Conservation (phyloP, 169 alveolate species). For the Perkinsus olseni region DNA sequence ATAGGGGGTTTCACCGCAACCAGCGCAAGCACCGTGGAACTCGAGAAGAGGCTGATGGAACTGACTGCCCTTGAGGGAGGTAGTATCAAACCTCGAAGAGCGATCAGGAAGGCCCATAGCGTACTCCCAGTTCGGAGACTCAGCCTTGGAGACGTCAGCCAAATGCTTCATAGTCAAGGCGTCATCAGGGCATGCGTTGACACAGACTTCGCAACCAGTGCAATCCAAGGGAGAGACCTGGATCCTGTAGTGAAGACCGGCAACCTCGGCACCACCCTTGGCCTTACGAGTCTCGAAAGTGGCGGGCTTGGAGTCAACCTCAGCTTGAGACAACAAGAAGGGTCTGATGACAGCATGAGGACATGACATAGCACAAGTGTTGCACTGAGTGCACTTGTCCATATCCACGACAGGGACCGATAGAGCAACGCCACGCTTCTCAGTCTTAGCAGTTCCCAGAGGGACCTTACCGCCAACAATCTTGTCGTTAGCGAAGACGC, state of each 20-base stretch:
- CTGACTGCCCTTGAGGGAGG: slow-evolving; percentile 48
- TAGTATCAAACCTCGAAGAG: slow-evolving; percentile 35
- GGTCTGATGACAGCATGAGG: slow-evolving; percentile 54
- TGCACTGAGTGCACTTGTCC: slow-evolving; percentile 55
- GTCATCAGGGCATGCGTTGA: slow-evolving; percentile 51
- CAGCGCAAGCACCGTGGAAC: slow-evolving; percentile 58
- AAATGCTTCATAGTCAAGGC: slow-evolving; percentile 37
- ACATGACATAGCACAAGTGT: slow-evolving; percentile 44
- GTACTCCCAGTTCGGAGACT: slow-evolving; percentile 39
- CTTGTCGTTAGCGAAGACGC: slow-evolving; percentile 18
- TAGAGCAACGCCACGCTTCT: slow-evolving; percentile 48
- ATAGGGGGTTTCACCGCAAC: slow-evolving; percentile 60
- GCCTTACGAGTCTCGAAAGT: slow-evolving; percentile 32
- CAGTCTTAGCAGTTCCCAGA: slow-evolving; percentile 37
- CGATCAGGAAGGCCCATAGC: slow-evolving; percentile 38
- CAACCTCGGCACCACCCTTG: slow-evolving; percentile 40
- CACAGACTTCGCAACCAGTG: slow-evolving; percentile 55
- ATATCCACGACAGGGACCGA: slow-evolving; percentile 46
- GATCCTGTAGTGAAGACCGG: slow-evolving; percentile 41
- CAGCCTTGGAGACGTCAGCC: slow-evolving; percentile 17
- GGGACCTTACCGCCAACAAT: slow-evolving; percentile 40
- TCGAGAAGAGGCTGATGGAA: slow-evolving; percentile 47
- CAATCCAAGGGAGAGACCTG: slow-evolving; percentile 51
- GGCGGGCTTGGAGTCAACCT: slow-evolving; percentile 30
- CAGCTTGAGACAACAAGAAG: slow-evolving; percentile 37